Percentiles rank a stretch among this genome's conserved stretches.
phyloP scores from a whole-genome alignment of 2,329 filamentous ascomycete species.

The Penicillium freii region DNA sequence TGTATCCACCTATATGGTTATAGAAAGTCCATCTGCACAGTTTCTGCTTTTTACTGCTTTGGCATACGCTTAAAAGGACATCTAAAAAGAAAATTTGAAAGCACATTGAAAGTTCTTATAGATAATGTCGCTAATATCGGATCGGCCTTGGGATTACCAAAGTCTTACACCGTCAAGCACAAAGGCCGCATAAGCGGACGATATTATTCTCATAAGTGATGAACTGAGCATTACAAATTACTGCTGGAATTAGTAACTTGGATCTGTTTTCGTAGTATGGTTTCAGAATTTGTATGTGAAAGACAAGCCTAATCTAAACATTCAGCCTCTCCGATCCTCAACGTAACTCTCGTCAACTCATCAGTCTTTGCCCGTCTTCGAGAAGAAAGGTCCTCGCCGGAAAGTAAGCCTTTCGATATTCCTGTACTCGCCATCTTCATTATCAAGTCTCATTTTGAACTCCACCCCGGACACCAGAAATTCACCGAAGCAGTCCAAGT shows the following conservation, averaged over 20 bases:
- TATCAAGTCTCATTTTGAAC: not conserved
- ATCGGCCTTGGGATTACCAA: no score
- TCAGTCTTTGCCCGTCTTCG: not conserved
- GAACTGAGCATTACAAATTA: not conserved
- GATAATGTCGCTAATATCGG: no score
- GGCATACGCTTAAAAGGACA: no score
- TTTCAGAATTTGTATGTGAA: not conserved
- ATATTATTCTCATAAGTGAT: not conserved
- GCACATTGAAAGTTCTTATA: no score
- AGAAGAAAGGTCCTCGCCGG: constrained; percentile 1
- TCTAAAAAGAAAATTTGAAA: no score
- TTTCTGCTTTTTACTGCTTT: no score
- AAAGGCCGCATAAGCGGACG: not conserved
- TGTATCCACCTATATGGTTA: no score
- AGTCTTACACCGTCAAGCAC: no score
- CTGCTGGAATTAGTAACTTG: accelerated
- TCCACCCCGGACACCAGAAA: not conserved
- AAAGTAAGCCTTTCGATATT: not conserved
- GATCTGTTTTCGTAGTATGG: not conserved
- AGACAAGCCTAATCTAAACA: not conserved
- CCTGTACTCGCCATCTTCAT: not conserved
- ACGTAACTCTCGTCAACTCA: not conserved
- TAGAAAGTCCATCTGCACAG: no score
- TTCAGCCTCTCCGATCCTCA: not conserved
- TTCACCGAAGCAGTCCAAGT: not conserved